A percentile compares a stretch with the other conserved stretches of the same genome.
Evolutionary conservation across 1,139 yeast genomes (phyloP).

Genomic region (Geotrichum reessii): DNA sequence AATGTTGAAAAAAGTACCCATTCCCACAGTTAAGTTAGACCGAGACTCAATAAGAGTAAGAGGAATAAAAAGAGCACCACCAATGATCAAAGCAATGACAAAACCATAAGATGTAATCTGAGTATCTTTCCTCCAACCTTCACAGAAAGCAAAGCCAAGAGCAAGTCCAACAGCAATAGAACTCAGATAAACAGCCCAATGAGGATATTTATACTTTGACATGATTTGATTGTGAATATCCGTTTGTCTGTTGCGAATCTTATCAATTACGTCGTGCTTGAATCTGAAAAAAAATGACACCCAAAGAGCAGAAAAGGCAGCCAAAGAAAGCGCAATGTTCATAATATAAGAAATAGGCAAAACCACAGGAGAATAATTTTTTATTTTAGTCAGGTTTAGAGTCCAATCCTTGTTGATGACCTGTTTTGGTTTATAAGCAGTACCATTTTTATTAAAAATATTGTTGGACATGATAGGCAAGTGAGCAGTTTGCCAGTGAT

Average conservation of each 20-base stretch:
- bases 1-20: constrained; percentile 48
- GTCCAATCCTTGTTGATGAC: constrained; percentile 42
- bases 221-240: constrained; percentile 51
- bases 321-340: constrained; percentile 34
- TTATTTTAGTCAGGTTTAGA: constrained; percentile 32
- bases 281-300: constrained; percentile 41
- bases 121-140: too few relatives aligned
- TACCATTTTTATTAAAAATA: constrained; percentile 40
- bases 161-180: constrained; percentile 37
- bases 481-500: constrained; percentile 42
- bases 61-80: constrained; percentile 45
- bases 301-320: constrained; percentile 48
- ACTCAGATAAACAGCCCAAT: constrained; percentile 45
- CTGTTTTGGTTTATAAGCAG: constrained; percentile 37
- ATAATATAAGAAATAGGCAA: constrained; percentile 44
- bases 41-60: constrained; percentile 43
- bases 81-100: constrained; percentile 44
- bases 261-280: neutral
- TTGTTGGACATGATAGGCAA: constrained; percentile 42
- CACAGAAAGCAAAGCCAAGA: too few relatives aligned
- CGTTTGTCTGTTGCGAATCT: constrained; percentile 30
- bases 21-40: constrained; percentile 44
- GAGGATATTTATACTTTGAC: constrained; percentile 45
- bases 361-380: constrained; percentile 45
- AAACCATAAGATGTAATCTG: constrained; percentile 45